Evolutionary conservation across 2,329 filamentous ascomycete genomes (phyloP).

Genomic region (Neophaeococcomyces mojaviensis): DNA sequence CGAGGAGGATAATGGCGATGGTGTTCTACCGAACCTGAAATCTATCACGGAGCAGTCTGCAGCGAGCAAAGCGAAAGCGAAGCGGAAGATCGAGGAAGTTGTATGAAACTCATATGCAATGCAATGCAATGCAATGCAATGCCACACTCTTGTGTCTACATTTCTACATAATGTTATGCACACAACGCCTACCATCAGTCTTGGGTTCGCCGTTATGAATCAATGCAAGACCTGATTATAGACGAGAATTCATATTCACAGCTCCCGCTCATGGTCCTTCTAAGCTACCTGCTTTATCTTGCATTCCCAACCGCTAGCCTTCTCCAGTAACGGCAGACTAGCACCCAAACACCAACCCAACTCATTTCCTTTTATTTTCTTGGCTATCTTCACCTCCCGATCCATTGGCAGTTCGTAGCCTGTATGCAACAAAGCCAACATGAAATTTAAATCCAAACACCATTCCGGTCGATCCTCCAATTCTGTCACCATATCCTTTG

Average conservation of each 20-base stretch:
- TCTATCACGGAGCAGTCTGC: not conserved
- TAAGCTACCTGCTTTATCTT: conserved; percentile 69
- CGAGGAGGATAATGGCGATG: conserved; percentile 6
- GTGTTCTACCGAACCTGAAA: conserved; percentile 10
- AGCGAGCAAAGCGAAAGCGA: conserved; percentile 3
- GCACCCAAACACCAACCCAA: conserved; percentile 96
- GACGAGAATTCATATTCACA: not conserved
- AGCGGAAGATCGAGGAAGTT: conserved; percentile 15
- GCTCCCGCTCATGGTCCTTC: conserved; percentile 6
- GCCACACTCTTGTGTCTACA: too few species aligned
- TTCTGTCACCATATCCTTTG: conserved; percentile 65
- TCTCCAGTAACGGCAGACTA: conserved; percentile 74
- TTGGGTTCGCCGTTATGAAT: too few species aligned
- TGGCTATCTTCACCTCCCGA: conserved; percentile 92
- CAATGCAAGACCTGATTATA: too few species aligned
- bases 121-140: too few species aligned
- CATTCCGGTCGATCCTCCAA: conserved; percentile 76
- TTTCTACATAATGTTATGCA: too few species aligned
- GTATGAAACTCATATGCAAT: conserved; percentile 1
- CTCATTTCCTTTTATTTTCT: conserved; percentile 97
- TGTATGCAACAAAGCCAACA: conserved; percentile 84
- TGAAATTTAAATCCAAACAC: conserved; percentile 94
- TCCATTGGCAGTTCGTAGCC: conserved; percentile 98
- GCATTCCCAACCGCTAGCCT: conserved; percentile 83
- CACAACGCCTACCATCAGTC: too few species aligned